phyloP scores from a whole-genome alignment of 1,284 basidiomycete genomes.

The Tilletia walkeri region DNA sequence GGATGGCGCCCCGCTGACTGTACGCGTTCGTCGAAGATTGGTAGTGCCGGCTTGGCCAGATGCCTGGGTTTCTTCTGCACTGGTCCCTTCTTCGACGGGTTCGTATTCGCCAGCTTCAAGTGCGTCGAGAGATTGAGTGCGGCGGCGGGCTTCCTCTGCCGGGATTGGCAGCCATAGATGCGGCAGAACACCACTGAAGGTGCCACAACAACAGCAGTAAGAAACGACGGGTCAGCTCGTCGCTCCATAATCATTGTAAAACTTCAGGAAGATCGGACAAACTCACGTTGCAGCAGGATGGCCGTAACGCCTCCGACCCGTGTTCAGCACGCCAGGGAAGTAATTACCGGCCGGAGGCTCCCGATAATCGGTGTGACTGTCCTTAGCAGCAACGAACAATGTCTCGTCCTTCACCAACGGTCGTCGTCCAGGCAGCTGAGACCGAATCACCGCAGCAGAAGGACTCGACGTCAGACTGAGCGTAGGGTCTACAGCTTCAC shows the following conservation, averaged over 20 bases:
- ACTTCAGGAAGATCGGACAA: too few relatives aligned
- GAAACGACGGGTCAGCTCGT: background rate
- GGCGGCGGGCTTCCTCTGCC: constrained; percentile 7
- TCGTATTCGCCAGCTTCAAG: constrained; percentile 3
- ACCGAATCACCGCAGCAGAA: background rate
- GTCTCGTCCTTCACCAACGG: constrained; percentile 71
- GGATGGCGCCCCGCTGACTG: background rate
- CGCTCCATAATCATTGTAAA: too few relatives aligned
- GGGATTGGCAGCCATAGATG: constrained; percentile 46
- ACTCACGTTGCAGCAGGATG: constrained; percentile 47
- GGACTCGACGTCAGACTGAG: constrained; percentile 5
- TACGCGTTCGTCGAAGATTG: background rate
- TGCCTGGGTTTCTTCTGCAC: background rate
- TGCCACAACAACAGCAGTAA: background rate
- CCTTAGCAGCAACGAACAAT: constrained; percentile 70
- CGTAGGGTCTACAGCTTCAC: background rate
- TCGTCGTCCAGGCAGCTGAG: constrained; percentile 14
- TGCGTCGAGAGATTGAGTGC: background rate
- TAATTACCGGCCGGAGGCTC: constrained; percentile 45
- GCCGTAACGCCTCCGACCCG: constrained; percentile 39
- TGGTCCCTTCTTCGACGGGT: background rate
- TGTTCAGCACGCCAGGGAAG: constrained; percentile 45
- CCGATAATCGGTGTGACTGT: constrained; percentile 45
- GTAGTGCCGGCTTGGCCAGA: constrained; percentile 9
- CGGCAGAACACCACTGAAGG: constrained; percentile 35